Percentiles rank a stretch among this genome's conserved stretches.
phyloP scores from a whole-genome alignment of 176 grass and related monocot species.

The Triticum monococcum region DNA sequence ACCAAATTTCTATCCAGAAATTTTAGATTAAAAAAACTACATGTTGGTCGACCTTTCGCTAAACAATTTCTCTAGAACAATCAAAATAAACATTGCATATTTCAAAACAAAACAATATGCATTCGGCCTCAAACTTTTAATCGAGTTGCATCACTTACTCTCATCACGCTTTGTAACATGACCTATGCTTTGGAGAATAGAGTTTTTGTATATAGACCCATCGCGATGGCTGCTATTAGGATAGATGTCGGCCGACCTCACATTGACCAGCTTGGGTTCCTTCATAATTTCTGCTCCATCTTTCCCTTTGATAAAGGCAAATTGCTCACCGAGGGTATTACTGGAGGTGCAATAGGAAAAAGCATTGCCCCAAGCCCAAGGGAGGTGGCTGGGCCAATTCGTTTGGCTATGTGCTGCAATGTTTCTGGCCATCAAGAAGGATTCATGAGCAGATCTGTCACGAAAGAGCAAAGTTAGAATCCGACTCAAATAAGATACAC shows the following conservation, averaged over 20 bases:
- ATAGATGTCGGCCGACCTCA: background rate
- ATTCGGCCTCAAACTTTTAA: background rate
- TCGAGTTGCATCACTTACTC: background rate
- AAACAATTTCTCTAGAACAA: background rate
- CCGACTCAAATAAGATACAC: background rate
- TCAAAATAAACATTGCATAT: background rate
- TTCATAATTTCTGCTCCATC: background rate
- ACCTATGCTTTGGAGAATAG: background rate
- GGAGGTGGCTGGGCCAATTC: background rate
- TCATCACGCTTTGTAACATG: background rate
- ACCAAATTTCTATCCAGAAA: background rate
- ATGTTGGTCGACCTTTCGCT: no score
- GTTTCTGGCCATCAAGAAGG: background rate
- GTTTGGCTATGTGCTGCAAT: background rate
- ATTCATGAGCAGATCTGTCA: background rate
- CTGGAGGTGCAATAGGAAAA: background rate
- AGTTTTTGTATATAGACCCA: background rate
- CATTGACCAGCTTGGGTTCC: background rate
- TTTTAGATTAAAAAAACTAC: background rate
- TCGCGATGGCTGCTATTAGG: background rate
- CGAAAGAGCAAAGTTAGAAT: background rate
- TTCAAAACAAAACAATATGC: background rate
- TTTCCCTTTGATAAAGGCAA: background rate
- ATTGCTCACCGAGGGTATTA: background rate
- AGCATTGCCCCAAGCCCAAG: background rate